These are phyloP conservation scores for Tolypocladium ovalisporum DNA, from an alignment of 2,329 filamentous ascomycete species.

Conservation along the genomic window DNA sequence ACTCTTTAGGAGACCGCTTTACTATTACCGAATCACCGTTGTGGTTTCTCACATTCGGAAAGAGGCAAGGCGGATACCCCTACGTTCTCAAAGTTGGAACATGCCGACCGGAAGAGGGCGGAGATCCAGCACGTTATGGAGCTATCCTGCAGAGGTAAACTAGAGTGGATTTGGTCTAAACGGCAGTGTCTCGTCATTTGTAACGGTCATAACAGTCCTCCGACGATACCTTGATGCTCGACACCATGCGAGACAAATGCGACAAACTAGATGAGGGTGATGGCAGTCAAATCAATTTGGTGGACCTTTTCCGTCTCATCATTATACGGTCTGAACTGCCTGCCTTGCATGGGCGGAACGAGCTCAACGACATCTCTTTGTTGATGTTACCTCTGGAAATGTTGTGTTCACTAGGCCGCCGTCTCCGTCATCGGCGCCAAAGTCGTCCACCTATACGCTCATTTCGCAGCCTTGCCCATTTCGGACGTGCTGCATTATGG, in stretches of 20 bases:
- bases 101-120: not conserved
- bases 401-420: too few species aligned
- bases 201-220: not conserved
- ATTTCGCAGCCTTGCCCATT: slow-evolving; percentile 17
- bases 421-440: slow-evolving; percentile 20
- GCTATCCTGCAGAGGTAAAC: not conserved
- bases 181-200: not conserved
- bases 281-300: too few species aligned
- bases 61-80: not conserved
- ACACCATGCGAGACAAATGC: too few species aligned
- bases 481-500: slow-evolving; percentile 18
- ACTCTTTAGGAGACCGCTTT: not conserved
- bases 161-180: not conserved
- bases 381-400: too few species aligned
- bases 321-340: too few species aligned
- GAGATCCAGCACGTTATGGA: not conserved
- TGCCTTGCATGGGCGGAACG: too few species aligned
- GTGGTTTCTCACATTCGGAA: not conserved
- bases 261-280: too few species aligned
- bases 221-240: not conserved
- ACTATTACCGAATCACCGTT: not conserved
- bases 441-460: slow-evolving; percentile 19
- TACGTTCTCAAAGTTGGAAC: not conserved
- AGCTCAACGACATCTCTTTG: too few species aligned
- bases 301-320: too few species aligned